Evolutionary conservation across 1,284 basidiomycete species (phyloP), one percentile per base, ranked within the genome.

Genomic region (Waitea zeae): DNA sequence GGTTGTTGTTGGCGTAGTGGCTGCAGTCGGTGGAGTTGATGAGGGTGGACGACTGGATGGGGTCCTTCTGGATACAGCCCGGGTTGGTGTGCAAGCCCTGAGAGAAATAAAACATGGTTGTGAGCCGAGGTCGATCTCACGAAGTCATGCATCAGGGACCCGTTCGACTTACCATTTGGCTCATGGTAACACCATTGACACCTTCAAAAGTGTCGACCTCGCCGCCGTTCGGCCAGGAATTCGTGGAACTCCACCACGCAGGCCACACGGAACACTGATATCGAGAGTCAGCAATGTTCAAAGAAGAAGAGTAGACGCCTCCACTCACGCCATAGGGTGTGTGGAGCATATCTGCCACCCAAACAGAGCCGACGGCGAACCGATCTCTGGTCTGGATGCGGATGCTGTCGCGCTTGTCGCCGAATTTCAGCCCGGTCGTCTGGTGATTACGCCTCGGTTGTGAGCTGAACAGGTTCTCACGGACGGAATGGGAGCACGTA

Each of bases 201-300:
- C 70, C 74, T 51, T 86, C 81, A 41, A 83, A 70, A 3, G 75
- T 78, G 51, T 86, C 80, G 41, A 46, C 57, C 53, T 53, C 53
- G 50, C 62, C 76, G 40, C 75, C 76, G 17, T 49, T 49, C 1
- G 76, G 76, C 77, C 77, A 79, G 19, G 53, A 48, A 4, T 61
- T 53, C 2, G 73, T 65, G 44, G 68, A 66, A n/a, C 64, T 64
- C 70, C 70, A 72, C 57, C 63, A 76, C 9, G 73, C 71, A n/a
- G 76, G 73, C 77, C 77, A 80, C 12, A 79, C 74, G 4, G 76
- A 77, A 49, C 74, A 79, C n/a, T n/a, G n/a, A n/a, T n/a, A n/a
- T n/a, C n/a, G n/a, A n/a, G n/a, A n/a, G n/a, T n/a, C n/a, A n/a
- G n/a, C n/a, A n/a, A n/a, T n/a, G n/a, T n/a, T n/a, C n/a, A n/a